Conservation (phyloP, 805 yeast genomes). For the Pichia nakasei region DNA sequence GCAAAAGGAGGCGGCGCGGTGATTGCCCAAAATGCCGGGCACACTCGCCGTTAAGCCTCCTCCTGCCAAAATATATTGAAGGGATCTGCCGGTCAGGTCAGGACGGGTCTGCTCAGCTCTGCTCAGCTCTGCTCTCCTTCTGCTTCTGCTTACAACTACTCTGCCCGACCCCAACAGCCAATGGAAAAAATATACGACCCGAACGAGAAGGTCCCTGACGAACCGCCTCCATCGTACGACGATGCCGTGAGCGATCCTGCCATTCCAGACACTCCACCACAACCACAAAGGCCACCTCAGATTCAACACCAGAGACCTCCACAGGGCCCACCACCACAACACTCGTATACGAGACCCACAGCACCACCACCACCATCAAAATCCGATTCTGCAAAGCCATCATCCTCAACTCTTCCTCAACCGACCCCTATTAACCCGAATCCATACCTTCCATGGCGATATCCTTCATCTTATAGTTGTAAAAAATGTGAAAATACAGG, state of each 20-base stretch:
- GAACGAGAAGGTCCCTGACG: conserved; percentile 12
- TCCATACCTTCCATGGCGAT: conserved; percentile 50
- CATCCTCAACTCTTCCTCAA: conserved; percentile 2
- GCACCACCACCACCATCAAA: conserved; percentile 8
- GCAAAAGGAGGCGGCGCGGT: too few species aligned
- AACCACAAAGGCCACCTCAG: conserved; percentile 3
- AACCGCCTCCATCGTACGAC: conserved; percentile 39
- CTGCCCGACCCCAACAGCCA: too few species aligned
- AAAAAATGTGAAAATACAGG: conserved; percentile 72
- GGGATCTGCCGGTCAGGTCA: too few species aligned
- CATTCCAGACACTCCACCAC: conserved; percentile 7
- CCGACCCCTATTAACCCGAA: conserved; percentile 25
- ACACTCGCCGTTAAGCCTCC: too few species aligned
- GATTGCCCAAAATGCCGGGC: too few species aligned
- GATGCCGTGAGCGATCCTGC: conserved; percentile 27
- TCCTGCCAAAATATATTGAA: too few species aligned
- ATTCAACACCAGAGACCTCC: conserved; percentile 3
- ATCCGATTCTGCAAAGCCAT: background rate
- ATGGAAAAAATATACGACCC: conserved; percentile 9
- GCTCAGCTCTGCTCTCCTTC: background rate
- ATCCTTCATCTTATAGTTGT: conserved; percentile 56
- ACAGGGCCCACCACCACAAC: background rate
- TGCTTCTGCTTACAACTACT: background rate
- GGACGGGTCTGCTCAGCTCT: too few species aligned
- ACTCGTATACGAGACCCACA: conserved; percentile 1